Evolutionary conservation across 2,329 filamentous ascomycete species (phyloP), one percentile per base, ranked within the genome.

Genomic region (Septoria petroselini): DNA sequence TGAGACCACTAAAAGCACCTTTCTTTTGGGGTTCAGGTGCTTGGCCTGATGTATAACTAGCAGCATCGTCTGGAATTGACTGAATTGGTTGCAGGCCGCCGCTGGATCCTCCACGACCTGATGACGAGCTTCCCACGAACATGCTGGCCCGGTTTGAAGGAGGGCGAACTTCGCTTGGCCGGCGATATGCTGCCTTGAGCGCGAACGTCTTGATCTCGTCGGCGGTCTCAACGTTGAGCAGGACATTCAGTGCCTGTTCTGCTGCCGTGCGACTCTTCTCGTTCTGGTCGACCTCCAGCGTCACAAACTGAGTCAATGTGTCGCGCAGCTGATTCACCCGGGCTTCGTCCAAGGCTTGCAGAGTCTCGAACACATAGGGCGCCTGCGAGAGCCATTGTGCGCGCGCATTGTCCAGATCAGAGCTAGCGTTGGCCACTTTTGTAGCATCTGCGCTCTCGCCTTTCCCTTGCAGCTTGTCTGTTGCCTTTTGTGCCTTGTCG

Each of bases 371-470:
- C 53, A 96, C 86, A 70, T 88, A 97, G 1, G 93, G 93, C 11
- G 93, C 89, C 68, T 95, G 90, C 1, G 89, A 90, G 48, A 95
- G 85, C 93, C 93, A 98, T 66, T 95, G 86, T 58, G 85, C 80
- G 37, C 78, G 81, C n/a, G 89, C 85, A 53, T 82, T 82, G 57
- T 95, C 87, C 35, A 94, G 80, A 57, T 83, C 84, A 14, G 81
- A 75, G 8, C 81, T 78, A 9, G 89, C 90, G 55, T 78, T 79
- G 35, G 90, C 86, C 31, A 93, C 80, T 69, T 93, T 95, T 51
- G 83, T 81, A 2, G 84, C 79, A 62, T 82, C 90, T 34, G 85
- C 82, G 70, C 85, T 89, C 46, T 79, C 79, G 53, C 86, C 89
- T 70, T 91, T 95, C 65, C 80, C 85, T 64, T 75, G 83, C 43